These are phyloP conservation scores for Thalassiosira profunda DNA, from an alignment of 108 stramenopile genomes.

Conservation along the genomic window DNA sequence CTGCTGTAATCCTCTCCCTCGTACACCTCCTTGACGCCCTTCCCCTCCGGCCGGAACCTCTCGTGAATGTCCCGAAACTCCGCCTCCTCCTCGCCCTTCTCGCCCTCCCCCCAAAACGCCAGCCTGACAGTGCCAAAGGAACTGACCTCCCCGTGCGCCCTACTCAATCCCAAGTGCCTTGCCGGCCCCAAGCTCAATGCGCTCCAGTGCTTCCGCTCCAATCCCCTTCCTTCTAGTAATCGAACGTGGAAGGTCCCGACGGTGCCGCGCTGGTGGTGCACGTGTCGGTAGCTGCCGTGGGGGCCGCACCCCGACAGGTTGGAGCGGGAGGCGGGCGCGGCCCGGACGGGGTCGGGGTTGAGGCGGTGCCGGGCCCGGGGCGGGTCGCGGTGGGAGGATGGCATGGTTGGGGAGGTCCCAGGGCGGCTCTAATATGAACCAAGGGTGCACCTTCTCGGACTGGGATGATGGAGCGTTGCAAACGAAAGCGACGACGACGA, in stretches of 20 bases:
- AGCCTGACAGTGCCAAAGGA: slow-evolving; percentile 60
- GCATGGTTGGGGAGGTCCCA: no score
- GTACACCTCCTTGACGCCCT: no score
- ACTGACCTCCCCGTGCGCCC: slow-evolving; percentile 73
- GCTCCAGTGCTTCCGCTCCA: slow-evolving; percentile 79
- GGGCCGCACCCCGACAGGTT: slow-evolving; percentile 40
- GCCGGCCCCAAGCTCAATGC: slow-evolving; percentile 75
- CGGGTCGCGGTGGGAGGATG: no score
- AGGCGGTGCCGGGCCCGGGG: no score
- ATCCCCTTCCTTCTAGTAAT: slow-evolving; percentile 67
- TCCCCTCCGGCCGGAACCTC: no score
- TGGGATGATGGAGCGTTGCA: no score
- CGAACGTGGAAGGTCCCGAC: slow-evolving; percentile 75
- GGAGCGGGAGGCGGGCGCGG: slow-evolving; percentile 4
- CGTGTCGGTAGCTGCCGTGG: slow-evolving; percentile 66
- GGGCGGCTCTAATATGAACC: no score
- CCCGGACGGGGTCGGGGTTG: slow-evolving; percentile 35
- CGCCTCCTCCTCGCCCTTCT: neutral
- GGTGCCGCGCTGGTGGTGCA: slow-evolving; percentile 79
- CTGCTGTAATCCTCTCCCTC: no score
- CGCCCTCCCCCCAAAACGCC: slow-evolving; percentile 32
- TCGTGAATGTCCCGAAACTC: no score
- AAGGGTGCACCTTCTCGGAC: no score
- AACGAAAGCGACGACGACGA: no score
- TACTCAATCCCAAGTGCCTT: slow-evolving; percentile 71